phyloP scores from a whole-genome alignment of 2,329 filamentous ascomycete genomes.

The Stagonosporopsis vannaccii region DNA sequence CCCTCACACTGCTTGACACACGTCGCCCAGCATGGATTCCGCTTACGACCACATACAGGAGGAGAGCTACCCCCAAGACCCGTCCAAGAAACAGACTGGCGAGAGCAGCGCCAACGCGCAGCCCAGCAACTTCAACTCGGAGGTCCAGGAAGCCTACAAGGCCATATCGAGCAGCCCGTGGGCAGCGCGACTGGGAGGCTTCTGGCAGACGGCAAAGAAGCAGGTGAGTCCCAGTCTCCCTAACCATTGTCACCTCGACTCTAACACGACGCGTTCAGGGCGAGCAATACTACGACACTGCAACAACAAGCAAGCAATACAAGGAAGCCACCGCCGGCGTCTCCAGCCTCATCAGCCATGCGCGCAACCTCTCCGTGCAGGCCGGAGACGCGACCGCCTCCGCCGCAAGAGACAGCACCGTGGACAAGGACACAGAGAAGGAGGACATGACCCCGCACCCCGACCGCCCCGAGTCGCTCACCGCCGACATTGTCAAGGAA shows the following conservation, averaged over 20 bases:
- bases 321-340: constrained; percentile 85
- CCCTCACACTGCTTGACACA: constrained; percentile 3
- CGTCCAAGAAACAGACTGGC: constrained; percentile 57
- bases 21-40: constrained; percentile 74
- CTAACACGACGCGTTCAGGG: constrained; percentile 60
- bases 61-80: constrained; percentile 66
- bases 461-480: constrained; percentile 54
- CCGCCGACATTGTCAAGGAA: constrained; percentile 61
- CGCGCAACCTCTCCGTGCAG: constrained; percentile 72
- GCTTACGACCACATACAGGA: constrained; percentile 97
- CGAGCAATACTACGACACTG: constrained; percentile 85
- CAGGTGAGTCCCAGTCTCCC: constrained; percentile 65
- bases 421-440: constrained; percentile 24
- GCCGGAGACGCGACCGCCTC: constrained; percentile 30
- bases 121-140: constrained; percentile 72
- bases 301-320: constrained; percentile 81
- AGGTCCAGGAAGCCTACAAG: constrained; percentile 94
- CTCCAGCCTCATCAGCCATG: constrained; percentile 75
- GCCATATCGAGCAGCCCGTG: constrained; percentile 91
- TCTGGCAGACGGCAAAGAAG: constrained; percentile 91
- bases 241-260: background rate
- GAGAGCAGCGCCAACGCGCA: constrained; percentile 48
- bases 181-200: constrained; percentile 86
- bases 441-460: constrained; percentile 42
- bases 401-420: constrained; percentile 19